Percentiles rank a stretch among this genome's conserved stretches.
Evolutionary conservation across 345 rosid genomes (phyloP).

Genomic region (Populus pruinosa): DNA sequence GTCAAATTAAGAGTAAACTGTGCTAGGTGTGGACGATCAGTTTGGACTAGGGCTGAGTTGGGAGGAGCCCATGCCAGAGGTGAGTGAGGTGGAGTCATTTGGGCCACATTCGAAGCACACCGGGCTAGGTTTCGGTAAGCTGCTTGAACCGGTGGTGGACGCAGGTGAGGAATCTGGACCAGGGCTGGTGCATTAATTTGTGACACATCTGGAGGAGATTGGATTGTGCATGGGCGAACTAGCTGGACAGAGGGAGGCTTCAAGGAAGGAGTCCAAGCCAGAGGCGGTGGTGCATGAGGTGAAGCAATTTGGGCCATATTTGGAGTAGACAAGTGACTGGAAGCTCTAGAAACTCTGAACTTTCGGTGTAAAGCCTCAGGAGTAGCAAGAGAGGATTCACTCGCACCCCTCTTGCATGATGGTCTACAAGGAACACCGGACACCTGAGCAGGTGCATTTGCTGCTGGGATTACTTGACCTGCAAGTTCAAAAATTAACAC

Average conservation of each 20-base stretch:
- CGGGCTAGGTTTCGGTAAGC: background rate
- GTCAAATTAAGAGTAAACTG: background rate
- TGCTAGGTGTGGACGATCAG: background rate
- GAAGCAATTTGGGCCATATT: background rate
- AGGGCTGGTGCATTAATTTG: background rate
- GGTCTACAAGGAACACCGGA: slow-evolving; percentile 4
- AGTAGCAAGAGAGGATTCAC: background rate
- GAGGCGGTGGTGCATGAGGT: background rate
- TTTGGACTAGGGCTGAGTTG: background rate
- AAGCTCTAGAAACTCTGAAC: slow-evolving; percentile 1
- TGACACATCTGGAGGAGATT: background rate
- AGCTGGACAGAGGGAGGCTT: background rate
- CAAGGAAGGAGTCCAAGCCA: background rate
- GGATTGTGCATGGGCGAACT: background rate
- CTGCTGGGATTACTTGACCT: slow-evolving; percentile 21
- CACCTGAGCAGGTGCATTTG: background rate
- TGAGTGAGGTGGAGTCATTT: too few species aligned
- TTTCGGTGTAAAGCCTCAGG: slow-evolving; percentile 8
- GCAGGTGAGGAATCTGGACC: background rate
- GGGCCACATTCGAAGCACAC: background rate
- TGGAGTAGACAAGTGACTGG: background rate
- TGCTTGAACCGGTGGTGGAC: background rate
- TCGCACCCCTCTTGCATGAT: slow-evolving; percentile 23
- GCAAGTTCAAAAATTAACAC: slow-evolving; percentile 8
- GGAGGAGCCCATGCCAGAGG: background rate